Evolutionary conservation across 176 grass and related monocot genomes (phyloP), one percentile per base, ranked within the genome.

Genomic region (Olyra latifolia): DNA sequence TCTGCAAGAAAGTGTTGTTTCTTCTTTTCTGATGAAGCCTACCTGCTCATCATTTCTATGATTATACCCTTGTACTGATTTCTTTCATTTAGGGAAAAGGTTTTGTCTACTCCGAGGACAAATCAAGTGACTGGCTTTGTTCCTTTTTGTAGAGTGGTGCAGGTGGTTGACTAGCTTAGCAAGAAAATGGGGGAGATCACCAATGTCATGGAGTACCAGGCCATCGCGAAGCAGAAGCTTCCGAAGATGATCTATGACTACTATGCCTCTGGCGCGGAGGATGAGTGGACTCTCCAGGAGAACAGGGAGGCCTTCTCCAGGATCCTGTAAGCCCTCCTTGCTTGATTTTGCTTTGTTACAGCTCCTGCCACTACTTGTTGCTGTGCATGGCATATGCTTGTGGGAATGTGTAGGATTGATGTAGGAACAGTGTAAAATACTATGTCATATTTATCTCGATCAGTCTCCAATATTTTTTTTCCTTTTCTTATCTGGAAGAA

Each of bases 171-270:
- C 14, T 24, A 63, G 35, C 22, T 52, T 20, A 10, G 5, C 20
- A 30, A 4, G 1, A 22, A 65, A 57, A 89, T 89, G 86, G 82
- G 84, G 84, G 90, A 90, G 88, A 82, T 95, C 74, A 99, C 96
- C 76, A 99, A 99, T 84, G 92, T 99, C 72, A 89, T 12, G 62
- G 96, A 95, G 90, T 99, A 95, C 74, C 78, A 99, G 83, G 82
- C 81, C 67, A 95, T 99, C 46, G 96, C 96, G 0, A 99, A 90
- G 96, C 82, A 91, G 75, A 99, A 72, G 79, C 83, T 99, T 75
- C 93, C 96, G 3, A 99, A 95, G 88, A 93, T 99, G 96, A 50
- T 41, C 3, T 99, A 89, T 12, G 96, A 99, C 80, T 99, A 95
- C 69, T 99, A 93, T 29, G 96, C 96, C 20, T 99, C 96, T 0